phyloP scores from a whole-genome alignment of 1,139 yeast species.

The Scheffersomyces parashehatae region DNA sequence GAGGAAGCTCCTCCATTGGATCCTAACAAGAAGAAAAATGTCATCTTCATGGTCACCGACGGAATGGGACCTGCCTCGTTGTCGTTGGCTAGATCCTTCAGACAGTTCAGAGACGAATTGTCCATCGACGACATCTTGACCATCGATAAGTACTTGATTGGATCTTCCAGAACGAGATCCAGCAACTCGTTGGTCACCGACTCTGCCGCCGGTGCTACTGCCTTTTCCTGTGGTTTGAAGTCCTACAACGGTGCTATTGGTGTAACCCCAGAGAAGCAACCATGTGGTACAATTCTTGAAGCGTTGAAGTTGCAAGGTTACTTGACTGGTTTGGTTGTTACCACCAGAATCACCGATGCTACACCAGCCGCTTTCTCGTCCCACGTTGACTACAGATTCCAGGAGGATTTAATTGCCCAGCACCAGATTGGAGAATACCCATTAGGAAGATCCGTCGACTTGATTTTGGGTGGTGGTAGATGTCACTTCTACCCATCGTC shows the following conservation, averaged over 20 bases:
- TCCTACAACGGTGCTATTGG: constrained; percentile 31
- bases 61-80: constrained; percentile 33
- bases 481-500: constrained; percentile 24
- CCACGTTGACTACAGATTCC: constrained; percentile 25
- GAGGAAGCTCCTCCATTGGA: constrained; percentile 7
- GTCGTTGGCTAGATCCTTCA: constrained; percentile 25
- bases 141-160: constrained; percentile 23
- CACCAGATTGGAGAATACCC: constrained; percentile 28
- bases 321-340: constrained; percentile 28
- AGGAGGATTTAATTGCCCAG: constrained; percentile 29
- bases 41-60: constrained; percentile 31
- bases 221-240: constrained; percentile 27
- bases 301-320: constrained; percentile 27
- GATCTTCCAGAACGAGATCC: constrained; percentile 26
- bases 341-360: constrained; percentile 26
- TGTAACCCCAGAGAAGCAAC: constrained; percentile 20
- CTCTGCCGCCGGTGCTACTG: constrained; percentile 32
- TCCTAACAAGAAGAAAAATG: constrained; percentile 17
- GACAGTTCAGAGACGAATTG: constrained; percentile 22
- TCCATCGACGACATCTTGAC: constrained; percentile 19
- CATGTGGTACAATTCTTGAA: constrained; percentile 30
- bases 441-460: constrained; percentile 26
- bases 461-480: constrained; percentile 31
- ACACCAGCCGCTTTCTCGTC: constrained; percentile 29
- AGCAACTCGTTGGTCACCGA: constrained; percentile 25